A percentile compares a stretch with the other conserved stretches of the same genome.
Evolutionary conservation across 371 early-diverging fungal species (phyloP).

Genomic region (Mortierella sp.): DNA sequence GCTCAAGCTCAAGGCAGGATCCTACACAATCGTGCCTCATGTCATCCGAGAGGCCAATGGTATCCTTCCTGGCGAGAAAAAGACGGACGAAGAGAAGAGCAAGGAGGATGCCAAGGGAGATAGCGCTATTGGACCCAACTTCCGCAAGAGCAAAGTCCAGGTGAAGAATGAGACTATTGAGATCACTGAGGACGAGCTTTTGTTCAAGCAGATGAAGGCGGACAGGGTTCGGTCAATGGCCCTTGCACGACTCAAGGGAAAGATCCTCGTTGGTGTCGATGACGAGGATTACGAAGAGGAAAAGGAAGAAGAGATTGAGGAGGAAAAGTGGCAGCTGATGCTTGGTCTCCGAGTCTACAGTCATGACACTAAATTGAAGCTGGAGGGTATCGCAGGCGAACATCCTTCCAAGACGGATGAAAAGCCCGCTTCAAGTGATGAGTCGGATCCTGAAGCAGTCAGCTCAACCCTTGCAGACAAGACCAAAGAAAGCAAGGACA

Average conservation of each 20-base stretch:
- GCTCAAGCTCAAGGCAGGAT: slow-evolving; percentile 8
- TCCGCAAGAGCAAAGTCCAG: not conserved
- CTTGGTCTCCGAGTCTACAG: slow-evolving; percentile 10
- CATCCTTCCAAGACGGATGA: not conserved
- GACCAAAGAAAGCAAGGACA: not conserved
- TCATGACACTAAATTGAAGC: slow-evolving; percentile 1
- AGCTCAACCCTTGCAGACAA: not conserved
- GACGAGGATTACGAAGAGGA: slow-evolving; percentile 11
- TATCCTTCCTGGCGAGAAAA: not conserved
- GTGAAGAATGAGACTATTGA: not conserved
- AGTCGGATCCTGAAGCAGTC: slow-evolving; percentile 1
- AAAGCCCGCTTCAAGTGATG: not conserved
- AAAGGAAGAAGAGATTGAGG: not conserved
- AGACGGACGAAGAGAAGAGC: not conserved
- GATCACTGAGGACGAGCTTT: not conserved
- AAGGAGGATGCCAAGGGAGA: not conserved
- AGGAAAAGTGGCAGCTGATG: slow-evolving; percentile 13
- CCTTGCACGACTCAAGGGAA: not conserved
- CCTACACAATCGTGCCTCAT: slow-evolving; percentile 9
- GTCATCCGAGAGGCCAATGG: slow-evolving; percentile 6
- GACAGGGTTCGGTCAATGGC: slow-evolving; percentile 5
- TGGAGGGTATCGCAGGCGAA: slow-evolving; percentile 4
- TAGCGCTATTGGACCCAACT: too few relatives aligned
- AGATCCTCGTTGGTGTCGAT: slow-evolving; percentile 1
- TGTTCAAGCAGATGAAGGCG: slow-evolving; percentile 6